Evolutionary conservation across 2,329 filamentous ascomycete genomes (phyloP).

Genomic region (Zymoseptoria ardabiliae): DNA sequence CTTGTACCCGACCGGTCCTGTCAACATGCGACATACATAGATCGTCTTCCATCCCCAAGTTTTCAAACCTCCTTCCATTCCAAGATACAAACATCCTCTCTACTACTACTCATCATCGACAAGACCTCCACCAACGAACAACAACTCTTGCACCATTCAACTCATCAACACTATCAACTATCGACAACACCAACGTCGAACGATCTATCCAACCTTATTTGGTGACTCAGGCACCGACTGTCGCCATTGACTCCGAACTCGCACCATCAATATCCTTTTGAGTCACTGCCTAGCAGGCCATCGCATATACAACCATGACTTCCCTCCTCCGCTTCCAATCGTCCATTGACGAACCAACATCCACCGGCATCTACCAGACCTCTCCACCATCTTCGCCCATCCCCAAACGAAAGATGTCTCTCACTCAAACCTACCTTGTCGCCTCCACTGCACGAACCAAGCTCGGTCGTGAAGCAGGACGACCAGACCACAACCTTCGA

Average conservation of each 20-base stretch:
- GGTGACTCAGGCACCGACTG: not conserved
- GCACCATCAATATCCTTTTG: not conserved
- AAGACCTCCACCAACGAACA: not conserved
- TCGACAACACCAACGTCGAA: too few relatives aligned
- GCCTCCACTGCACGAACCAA: slow-evolving; percentile 94
- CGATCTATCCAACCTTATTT: not conserved
- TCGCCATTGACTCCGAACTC: not conserved
- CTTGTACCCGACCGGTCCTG: not conserved
- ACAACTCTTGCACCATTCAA: not conserved
- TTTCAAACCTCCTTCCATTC: not conserved
- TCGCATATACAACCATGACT: slow-evolving; percentile 35
- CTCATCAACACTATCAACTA: not conserved
- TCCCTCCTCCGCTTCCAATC: slow-evolving; percentile 43
- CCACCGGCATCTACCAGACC: slow-evolving; percentile 38
- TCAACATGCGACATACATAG: not conserved
- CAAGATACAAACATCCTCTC: not conserved
- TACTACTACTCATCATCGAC: not conserved
- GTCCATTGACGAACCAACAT: slow-evolving; percentile 39
- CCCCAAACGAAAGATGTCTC: slow-evolving; percentile 81
- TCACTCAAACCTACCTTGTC: slow-evolving; percentile 97
- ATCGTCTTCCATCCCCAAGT: not conserved
- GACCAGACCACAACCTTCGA: slow-evolving; percentile 87
- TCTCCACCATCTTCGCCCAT: slow-evolving; percentile 36
- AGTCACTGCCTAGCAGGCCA: not conserved
- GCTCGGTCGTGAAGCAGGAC: slow-evolving; percentile 85